These are phyloP conservation scores for Ustanciosporium gigantosporum DNA, from an alignment of 1,284 basidiomycete genomes.

Conservation along the genomic window DNA sequence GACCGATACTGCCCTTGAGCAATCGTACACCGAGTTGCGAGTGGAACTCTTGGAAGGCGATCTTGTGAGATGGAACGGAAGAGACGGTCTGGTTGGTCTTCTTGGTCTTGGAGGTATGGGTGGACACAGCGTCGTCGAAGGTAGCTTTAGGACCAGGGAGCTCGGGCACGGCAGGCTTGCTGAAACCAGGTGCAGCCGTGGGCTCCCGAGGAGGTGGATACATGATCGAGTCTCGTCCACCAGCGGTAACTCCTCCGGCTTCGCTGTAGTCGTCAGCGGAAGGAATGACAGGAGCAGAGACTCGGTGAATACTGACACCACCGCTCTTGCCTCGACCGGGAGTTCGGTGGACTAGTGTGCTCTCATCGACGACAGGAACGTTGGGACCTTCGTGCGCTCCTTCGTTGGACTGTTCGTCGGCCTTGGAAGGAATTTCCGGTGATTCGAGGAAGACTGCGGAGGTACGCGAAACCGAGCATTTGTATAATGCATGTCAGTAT, in stretches of 20 bases:
- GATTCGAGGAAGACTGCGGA: constrained; percentile 51
- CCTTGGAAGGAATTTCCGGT: constrained; percentile 47
- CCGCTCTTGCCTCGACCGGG: constrained; percentile 57
- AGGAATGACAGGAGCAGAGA: constrained; percentile 45
- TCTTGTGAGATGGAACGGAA: constrained; percentile 52
- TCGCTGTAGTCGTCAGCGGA: constrained; percentile 54
- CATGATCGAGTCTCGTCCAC: constrained; percentile 59
- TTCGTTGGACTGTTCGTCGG: constrained; percentile 24
- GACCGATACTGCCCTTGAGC: constrained; percentile 85
- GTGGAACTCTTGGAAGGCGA: constrained; percentile 60
- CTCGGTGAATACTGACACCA: constrained; percentile 57
- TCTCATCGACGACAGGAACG: constrained; percentile 55
- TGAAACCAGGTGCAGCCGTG: constrained; percentile 38
- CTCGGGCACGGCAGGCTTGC: constrained; percentile 45
- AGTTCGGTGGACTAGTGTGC: constrained; percentile 56
- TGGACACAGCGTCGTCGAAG: constrained; percentile 36
- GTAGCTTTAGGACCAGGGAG: constrained; percentile 21
- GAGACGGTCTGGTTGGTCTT: constrained; percentile 44
- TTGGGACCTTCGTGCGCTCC: constrained; percentile 42
- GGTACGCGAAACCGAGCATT: not conserved
- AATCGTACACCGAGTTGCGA: constrained; percentile 77
- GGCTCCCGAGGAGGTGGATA: constrained; percentile 58
- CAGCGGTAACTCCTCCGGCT: constrained; percentile 55
- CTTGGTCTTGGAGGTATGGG: constrained; percentile 45
- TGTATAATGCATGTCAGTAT: no score